Evolutionary conservation across 345 rosid genomes (phyloP), one percentile per base, ranked within the genome.

Genomic region (Acer yangbiense): DNA sequence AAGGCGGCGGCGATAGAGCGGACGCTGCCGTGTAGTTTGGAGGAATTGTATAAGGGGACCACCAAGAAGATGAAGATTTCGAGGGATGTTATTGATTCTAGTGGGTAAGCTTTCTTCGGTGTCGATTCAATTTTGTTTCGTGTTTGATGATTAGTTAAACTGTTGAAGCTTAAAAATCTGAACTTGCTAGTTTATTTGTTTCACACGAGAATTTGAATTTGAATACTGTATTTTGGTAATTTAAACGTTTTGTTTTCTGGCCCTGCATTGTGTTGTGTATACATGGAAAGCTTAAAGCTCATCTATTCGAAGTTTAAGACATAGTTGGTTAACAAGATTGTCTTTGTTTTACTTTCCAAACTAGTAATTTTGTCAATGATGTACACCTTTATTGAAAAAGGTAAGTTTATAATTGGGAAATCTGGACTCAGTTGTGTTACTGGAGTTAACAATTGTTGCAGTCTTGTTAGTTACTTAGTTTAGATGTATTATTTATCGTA

Each of bases 41-140:
- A 93, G 87, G 98, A 94, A 72, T 78, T 94, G 72, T 94, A 85
- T 61, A 94, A 90, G 73, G 98, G 98, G 32, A 87, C 87, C 60
- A 88, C 96, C 62, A 94, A 89, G 92, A 94, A 92, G 86, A 91
- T 94, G 95, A 94, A 94, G 88, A 91, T 94, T 74, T 93, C 98
- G 3, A 82, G 97, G 74, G 97, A 93, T 65, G 93, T 88, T 13
- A 79, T 72, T 58, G 97, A 94, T 81, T 70, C 84, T 6, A 82
- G 77, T 76, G 89, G 97, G 98, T 92, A 78, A 84, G 90, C 72
- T 77, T 72, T 41, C 50, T 46, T 11, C 13, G 10, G 46, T 43
- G 10, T 43, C 10, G 46, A 43, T 43, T 43, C 46, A 9, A 8
- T 43, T 43, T 43, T 8, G 10, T 43, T 43, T 43, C 2, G 1